Evolutionary conservation across 2,329 filamentous ascomycete genomes (phyloP).

Genomic region (Shiraia sp.): DNA sequence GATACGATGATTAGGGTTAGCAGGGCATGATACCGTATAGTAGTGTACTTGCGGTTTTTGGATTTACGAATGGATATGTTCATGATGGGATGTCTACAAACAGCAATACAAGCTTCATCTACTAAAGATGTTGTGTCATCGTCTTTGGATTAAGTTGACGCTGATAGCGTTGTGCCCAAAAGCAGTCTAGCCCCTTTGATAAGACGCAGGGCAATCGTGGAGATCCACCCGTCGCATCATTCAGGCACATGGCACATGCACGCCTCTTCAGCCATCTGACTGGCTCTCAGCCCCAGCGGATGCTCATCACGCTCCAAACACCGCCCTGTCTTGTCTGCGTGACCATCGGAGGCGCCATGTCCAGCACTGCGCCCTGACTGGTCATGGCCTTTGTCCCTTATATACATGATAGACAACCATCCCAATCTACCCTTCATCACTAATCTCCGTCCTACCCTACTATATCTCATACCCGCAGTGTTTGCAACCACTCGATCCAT

Average conservation of each 20-base stretch:
- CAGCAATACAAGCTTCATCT: too few relatives aligned
- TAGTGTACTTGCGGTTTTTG: neutral
- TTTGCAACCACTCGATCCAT: constrained; percentile 12
- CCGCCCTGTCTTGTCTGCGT: constrained; percentile 29
- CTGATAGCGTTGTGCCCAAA: neutral
- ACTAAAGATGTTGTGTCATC: too few relatives aligned
- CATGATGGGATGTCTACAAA: neutral
- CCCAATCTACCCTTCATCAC: constrained; percentile 1
- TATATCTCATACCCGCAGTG: constrained; percentile 5
- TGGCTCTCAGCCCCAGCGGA: constrained; percentile 25
- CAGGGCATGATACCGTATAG: neutral
- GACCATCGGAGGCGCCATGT: constrained; percentile 27
- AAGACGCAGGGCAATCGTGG: constrained; percentile 10
- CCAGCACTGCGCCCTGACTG: constrained; percentile 40
- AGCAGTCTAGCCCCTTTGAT: neutral
- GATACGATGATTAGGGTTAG: neutral
- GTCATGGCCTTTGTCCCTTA: constrained; percentile 26
- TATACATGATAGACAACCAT: constrained; percentile 12
- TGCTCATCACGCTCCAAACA: constrained; percentile 38
- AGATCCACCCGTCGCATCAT: constrained; percentile 2
- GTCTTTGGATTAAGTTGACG: too few relatives aligned
- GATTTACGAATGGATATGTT: neutral
- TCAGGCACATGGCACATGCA: constrained; percentile 16
- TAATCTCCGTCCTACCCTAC: constrained; percentile 8
- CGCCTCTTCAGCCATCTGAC: constrained; percentile 20